These are phyloP conservation scores for Ceratocystis harringtonii DNA, from an alignment of 2,329 filamentous ascomycete genomes.

Conservation along the genomic window DNA sequence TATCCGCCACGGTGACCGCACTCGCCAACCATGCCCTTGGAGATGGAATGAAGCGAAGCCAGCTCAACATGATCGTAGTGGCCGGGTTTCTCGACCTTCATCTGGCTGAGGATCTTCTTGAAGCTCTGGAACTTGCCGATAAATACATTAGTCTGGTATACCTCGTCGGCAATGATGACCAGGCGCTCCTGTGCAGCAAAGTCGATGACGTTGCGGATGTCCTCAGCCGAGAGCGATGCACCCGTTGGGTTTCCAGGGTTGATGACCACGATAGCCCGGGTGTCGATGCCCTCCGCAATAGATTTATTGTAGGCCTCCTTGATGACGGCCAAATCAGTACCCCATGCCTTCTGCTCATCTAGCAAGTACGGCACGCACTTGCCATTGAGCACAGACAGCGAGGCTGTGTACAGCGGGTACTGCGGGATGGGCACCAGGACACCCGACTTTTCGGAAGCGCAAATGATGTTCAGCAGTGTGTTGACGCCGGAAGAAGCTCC, in stretches of 20 bases:
- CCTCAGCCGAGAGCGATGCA: slow-evolving; percentile 61
- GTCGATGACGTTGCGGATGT: slow-evolving; percentile 73
- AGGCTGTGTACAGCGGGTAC: slow-evolving; percentile 94
- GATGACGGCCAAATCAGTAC: slow-evolving; percentile 71
- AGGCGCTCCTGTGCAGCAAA: slow-evolving; percentile 74
- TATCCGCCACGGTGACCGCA: slow-evolving; percentile 96
- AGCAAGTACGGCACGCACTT: slow-evolving; percentile 85
- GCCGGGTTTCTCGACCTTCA: slow-evolving; percentile 60
- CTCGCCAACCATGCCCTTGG: slow-evolving; percentile 98
- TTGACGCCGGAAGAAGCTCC: slow-evolving; percentile 92
- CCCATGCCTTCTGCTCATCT: slow-evolving; percentile 75
- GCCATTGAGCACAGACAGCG: slow-evolving; percentile 71
- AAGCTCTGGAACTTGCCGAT: slow-evolving; percentile 87
- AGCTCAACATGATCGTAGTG: slow-evolving; percentile 78
- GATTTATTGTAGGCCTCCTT: slow-evolving; percentile 59
- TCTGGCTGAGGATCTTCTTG: slow-evolving; percentile 69
- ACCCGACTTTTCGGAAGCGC: slow-evolving; percentile 59
- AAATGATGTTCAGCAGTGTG: slow-evolving; percentile 82
- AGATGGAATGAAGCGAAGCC: slow-evolving; percentile 80
- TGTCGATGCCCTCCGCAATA: slow-evolving; percentile 61
- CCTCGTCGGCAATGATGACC: slow-evolving; percentile 87
- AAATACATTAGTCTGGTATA: slow-evolving; percentile 99
- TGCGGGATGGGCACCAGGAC: slow-evolving; percentile 92
- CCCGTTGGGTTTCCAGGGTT: slow-evolving; percentile 98
- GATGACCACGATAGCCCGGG: slow-evolving; percentile 89